These are phyloP conservation scores for Blastomyces silverae DNA, from an alignment of 2,329 filamentous ascomycete species.

Conservation along the genomic window DNA sequence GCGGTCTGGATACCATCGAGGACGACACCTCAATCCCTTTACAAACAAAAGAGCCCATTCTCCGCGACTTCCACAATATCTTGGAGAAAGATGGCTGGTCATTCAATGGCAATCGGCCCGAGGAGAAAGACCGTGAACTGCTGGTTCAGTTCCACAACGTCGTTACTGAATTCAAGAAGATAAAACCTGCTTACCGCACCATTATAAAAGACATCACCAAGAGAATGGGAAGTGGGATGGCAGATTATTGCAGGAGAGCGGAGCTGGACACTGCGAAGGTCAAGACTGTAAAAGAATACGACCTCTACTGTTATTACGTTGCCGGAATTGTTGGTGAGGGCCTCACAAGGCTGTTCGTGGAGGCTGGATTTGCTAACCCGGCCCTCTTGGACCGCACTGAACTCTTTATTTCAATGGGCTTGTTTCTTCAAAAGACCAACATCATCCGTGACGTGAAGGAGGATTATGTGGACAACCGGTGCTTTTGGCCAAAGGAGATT, in stretches of 20 bases:
- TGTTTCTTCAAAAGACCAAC: slow-evolving; percentile 97
- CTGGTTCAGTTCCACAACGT: slow-evolving; percentile 88
- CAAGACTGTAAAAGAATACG: slow-evolving; percentile 78
- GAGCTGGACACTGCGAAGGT: slow-evolving; percentile 69
- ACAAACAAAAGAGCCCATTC: slow-evolving; percentile 73
- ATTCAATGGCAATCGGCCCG: slow-evolving; percentile 73
- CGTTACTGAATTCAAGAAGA: slow-evolving; percentile 75
- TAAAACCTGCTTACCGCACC: slow-evolving; percentile 74
- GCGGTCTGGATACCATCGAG: slow-evolving; percentile 95
- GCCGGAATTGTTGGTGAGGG: slow-evolving; percentile 98
- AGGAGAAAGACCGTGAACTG: slow-evolving; percentile 91
- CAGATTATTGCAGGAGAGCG: slow-evolving; percentile 81
- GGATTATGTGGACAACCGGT: slow-evolving; percentile 76
- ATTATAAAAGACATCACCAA: slow-evolving; percentile 90
- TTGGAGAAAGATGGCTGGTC: slow-evolving; percentile 85
- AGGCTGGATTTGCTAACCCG: slow-evolving; percentile 77
- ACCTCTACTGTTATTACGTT: slow-evolving; percentile 96
- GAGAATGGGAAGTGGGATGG: slow-evolving; percentile 98
- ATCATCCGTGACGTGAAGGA: slow-evolving; percentile 95
- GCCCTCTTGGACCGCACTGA: slow-evolving; percentile 69
- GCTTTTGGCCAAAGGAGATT: slow-evolving; percentile 93
- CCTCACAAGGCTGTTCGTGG: slow-evolving; percentile 80
- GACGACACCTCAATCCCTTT: slow-evolving; percentile 92
- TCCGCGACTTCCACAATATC: slow-evolving; percentile 72
- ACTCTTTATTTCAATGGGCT: slow-evolving; percentile 90